phyloP scores from a whole-genome alignment of 495 filamentous ascomycete genomes.

The Penicillium maclennaniae region DNA sequence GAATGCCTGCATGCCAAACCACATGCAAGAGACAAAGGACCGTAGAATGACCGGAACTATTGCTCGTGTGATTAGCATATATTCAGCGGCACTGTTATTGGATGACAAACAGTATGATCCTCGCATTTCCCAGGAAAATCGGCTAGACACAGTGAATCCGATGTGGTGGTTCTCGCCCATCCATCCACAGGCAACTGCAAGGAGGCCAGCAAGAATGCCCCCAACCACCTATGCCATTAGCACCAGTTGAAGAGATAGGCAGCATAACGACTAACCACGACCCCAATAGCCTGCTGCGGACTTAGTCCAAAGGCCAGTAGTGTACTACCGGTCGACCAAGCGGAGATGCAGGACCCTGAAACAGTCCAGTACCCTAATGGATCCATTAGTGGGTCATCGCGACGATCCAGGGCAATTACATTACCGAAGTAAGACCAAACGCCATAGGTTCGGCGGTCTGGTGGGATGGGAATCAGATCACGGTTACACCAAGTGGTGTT shows the following conservation, averaged over 20 bases:
- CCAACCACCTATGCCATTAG: neutral
- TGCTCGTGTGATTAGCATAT: neutral
- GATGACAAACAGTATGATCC: constrained; percentile 1
- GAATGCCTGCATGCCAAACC: constrained; percentile 8
- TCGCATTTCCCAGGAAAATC: constrained; percentile 6
- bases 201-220: constrained; percentile 3
- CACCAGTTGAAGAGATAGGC: neutral
- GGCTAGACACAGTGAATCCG: constrained; percentile 3
- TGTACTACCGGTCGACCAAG: constrained; percentile 6
- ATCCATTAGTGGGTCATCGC: neutral
- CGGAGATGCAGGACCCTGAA: constrained; percentile 6
- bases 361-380: constrained; percentile 4
- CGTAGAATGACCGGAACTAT: constrained; percentile 4
- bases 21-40: constrained; percentile 4
- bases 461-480: constrained; percentile 5
- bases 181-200: constrained; percentile 5
- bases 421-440: constrained; percentile 8
- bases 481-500: constrained; percentile 8
- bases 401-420: neutral
- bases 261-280: neutral
- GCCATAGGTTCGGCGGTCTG: constrained; percentile 2
- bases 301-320: constrained; percentile 1
- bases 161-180: constrained; percentile 6
- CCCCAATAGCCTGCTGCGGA: constrained; percentile 3
- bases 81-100: neutral